Evolutionary conservation across 805 yeast genomes (phyloP), one percentile per base, ranked within the genome.

Genomic region (Wickerhamiella dianesei): DNA sequence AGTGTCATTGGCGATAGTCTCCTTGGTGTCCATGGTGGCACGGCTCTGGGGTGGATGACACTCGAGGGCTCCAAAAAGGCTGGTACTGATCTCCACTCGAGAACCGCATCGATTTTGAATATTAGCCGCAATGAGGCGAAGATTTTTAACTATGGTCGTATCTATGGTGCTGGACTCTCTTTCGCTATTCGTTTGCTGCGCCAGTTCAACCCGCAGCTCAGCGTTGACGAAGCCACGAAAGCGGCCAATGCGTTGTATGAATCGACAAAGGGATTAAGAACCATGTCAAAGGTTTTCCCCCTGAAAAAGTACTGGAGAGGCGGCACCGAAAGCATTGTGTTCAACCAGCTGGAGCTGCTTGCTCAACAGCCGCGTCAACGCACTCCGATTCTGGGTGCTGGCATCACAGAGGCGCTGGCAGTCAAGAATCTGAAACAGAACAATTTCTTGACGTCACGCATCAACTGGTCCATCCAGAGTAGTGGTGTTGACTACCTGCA

Each of bases 11-110:
- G 98, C 2, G 99, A 92, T 61, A 80, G 97, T 0, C 76, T 80
- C 45, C 85, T 89, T 64, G 76, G 80, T 32, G 67, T 83, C 20
- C 99, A 92, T 62, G 99, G 98, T 4, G 94, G 94, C 13, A 86
- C 97, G 0, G 95, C 97, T 0, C 74, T 94, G 46, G 96, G 97
- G 0, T 94, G 98, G 98, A 94, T 92, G 99, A 88, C 96, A 1
- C 70, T 92, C 47, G 99, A 92, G 67, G 99, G 99, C 17, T 79
- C 89, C 3, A 92, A 92, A 64, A 71, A 68, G 48, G 89, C 82
- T 46, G 94, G 92, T 3, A 94, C 99, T 0, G 99, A 92, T 65
- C 66, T 94, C 50, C 99, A 92, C 61, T 86, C 96, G 0, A 87
- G 83, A 54, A 92, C 97, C 0, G 96, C 98, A 0, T 72, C 73